A percentile compares a stretch with the other conserved stretches of the same genome.
phyloP scores from a whole-genome alignment of 1,284 basidiomycete species.

The Bjerkandera adusta region DNA sequence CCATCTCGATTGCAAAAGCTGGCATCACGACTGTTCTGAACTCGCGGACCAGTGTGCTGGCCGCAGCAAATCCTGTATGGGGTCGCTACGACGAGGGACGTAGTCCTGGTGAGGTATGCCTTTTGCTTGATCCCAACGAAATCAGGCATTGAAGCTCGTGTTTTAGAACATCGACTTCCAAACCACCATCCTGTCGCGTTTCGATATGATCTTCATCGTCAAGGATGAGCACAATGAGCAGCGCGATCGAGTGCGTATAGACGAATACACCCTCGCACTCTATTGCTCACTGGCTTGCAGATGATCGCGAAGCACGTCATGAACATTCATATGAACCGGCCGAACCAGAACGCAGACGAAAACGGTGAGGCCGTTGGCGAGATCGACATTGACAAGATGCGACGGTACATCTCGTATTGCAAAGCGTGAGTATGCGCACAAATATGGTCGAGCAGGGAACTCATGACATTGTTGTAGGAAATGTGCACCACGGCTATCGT shows the following conservation, averaged over 20 bases:
- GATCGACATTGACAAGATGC: slow-evolving; percentile 98
- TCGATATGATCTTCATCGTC: slow-evolving; percentile 99
- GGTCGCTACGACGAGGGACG: slow-evolving; percentile 98
- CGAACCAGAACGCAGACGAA: slow-evolving; percentile 59
- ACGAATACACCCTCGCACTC: no score
- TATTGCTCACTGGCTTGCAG: slow-evolving; percentile 38
- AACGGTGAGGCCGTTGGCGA: slow-evolving; percentile 79
- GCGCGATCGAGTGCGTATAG: slow-evolving; percentile 77
- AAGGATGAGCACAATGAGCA: slow-evolving; percentile 97
- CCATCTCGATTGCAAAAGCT: slow-evolving; percentile 99
- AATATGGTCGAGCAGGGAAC: background rate
- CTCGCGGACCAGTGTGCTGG: slow-evolving; percentile 93
- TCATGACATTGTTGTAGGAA: slow-evolving; percentile 51
- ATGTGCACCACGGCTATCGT: slow-evolving; percentile 92
- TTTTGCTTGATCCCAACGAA: no score
- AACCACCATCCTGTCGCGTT: slow-evolving; percentile 96
- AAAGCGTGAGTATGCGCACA: slow-evolving; percentile 64
- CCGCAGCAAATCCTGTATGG: slow-evolving; percentile 98
- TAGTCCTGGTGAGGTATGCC: slow-evolving; percentile 86
- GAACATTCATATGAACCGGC: slow-evolving; percentile 97
- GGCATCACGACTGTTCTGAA: slow-evolving; percentile 99
- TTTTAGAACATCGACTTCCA: slow-evolving; percentile 95
- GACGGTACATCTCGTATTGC: slow-evolving; percentile 94
- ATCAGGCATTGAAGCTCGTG: background rate
- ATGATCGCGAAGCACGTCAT: slow-evolving; percentile 98